Base-by-base conservation (phyloP, 1,284 basidiomycete species). In the Austroboletus novae-zelandiae region DNA sequence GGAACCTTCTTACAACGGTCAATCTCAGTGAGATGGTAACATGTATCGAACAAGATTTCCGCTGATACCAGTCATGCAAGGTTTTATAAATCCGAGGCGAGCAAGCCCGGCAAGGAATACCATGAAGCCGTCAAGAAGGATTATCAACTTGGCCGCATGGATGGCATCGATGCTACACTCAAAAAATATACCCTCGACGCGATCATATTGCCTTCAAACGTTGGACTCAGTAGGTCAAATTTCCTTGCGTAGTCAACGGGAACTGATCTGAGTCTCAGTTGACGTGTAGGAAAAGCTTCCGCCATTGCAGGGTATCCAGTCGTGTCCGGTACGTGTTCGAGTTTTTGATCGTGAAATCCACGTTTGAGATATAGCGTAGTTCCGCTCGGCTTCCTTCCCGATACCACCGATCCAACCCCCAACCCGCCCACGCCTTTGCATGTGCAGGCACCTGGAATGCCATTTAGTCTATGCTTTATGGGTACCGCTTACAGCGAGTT, bases 401-500 rank as follows among this genome's bases (percentile, higher is more conserved):
- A 72, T 7, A 51, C 61, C 9, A 47, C 50, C 14, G 41, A 54
- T 36, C 48, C 51, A 42, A 64, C 65, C 13, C 60, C 68, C 11
- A 55, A 69, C 14, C 56, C 64, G 0, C 61, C 69, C 1, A 66
- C 69, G n/a, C 55, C 65, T 9, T 62, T 74, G 27, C 52, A 61
- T 40, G 60, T 57, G 14, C 42, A 42, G 31, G 71, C 67, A 2
- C 75, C 75, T 3, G 74, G 75, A 25, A 56, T 73, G 48, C 79
- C 79, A 0, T 77, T 79, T 39, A 80, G 79, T 1, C 58, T 81
- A 34, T 63, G 72, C 31, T 81, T 81, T 57, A 64, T 77, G 40
- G 76, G 78, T 29, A 74, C 72, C 5, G 78, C 78, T 10, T 80
- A 72, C 59, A 76, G 72, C 59, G 78, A 81, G 55, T 74, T 73